These are phyloP conservation scores for Discostella stelligera DNA, from an alignment of 352 stramenopile species.

Conservation along the genomic window DNA sequence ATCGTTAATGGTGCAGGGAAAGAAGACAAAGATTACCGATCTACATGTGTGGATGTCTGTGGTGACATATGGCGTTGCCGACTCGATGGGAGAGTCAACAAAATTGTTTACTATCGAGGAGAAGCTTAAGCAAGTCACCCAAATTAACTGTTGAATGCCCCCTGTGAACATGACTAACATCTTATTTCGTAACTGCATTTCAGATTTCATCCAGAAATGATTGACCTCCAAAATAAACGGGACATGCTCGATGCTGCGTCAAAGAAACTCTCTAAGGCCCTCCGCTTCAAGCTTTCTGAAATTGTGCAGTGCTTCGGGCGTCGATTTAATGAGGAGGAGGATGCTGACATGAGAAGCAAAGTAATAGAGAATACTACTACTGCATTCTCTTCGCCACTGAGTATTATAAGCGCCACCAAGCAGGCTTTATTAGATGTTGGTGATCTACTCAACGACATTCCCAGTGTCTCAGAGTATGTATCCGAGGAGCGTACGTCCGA, in stretches of 20 bases:
- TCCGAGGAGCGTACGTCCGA: slow-evolving; percentile 11
- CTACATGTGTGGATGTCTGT: slow-evolving; percentile 35
- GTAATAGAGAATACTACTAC: slow-evolving; percentile 6
- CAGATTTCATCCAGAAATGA: slow-evolving; percentile 32
- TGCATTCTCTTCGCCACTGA: slow-evolving; percentile 24
- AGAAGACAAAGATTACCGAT: slow-evolving; percentile 27
- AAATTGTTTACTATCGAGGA: slow-evolving; percentile 38
- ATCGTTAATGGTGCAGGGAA: slow-evolving; percentile 24
- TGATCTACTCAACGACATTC: slow-evolving; percentile 7
- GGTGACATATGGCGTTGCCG: slow-evolving; percentile 38
- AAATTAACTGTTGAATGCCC: too few species aligned
- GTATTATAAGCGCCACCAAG: slow-evolving; percentile 21
- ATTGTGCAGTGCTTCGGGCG: slow-evolving; percentile 12
- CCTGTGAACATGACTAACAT: too few species aligned
- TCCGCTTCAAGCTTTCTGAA: slow-evolving; percentile 17
- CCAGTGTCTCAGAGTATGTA: slow-evolving; percentile 17
- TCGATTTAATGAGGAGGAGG: slow-evolving; percentile 26
- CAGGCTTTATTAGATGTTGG: slow-evolving; percentile 10
- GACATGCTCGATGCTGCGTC: slow-evolving; percentile 20
- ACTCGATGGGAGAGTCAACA: slow-evolving; percentile 34
- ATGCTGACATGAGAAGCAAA: slow-evolving; percentile 12
- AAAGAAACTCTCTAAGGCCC: slow-evolving; percentile 12
- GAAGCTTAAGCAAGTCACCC: slow-evolving; percentile 38
- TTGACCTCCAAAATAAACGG: slow-evolving; percentile 25
- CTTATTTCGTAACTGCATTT: neutral